Evolutionary conservation across 257 asterid species (phyloP), one percentile per base, ranked within the genome.

Genomic region (Euphrasia confusa): DNA sequence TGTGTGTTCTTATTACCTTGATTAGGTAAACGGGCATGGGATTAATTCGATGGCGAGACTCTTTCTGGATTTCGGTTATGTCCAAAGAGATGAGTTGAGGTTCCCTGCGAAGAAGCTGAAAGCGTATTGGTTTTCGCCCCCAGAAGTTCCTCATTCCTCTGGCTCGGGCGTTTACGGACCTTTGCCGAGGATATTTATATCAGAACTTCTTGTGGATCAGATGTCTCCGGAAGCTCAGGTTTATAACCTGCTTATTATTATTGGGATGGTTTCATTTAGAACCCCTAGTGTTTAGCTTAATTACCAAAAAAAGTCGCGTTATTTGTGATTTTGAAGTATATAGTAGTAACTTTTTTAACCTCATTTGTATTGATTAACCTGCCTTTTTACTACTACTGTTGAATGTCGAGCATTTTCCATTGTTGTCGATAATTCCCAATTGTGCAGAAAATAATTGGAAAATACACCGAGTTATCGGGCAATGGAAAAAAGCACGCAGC

Each of bases 71-170:
- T 89, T 79, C 60, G 97, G 97, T 63, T 93, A 89, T 70, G 80
- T 71, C 30, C 86, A 72, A 80, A 81, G 88, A 53, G 99, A 93
- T 30, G 97, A 93, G 76, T 54, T 93, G 80, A 82, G 85, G 58
- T 93, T 93, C 77, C 99, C 91, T 12, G 95, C 95, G 24, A 93
- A 93, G 79, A 93, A 89, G 80, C 65, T 93, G 81, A 93, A 82
- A 72, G 97, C 99, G 1, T 87, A 70, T 68, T 93, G 96, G 96
- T 93, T 86, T 76, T 83, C 99, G 32, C 97, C 99, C 13, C 96
- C 96, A 0, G 30, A 42, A 18, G 42, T 64, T 53, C 67, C 62
- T 7, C 17, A 9, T 26, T 24, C n/a, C 67, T 71, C 17, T 30
- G 91, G 91, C 45, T 68, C 60, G 17, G 83, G 95, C 45, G 81